Evolutionary conservation across 2,329 filamentous ascomycete genomes (phyloP), one percentile per base, ranked within the genome.

Genomic region (Apiospora arundinis): DNA sequence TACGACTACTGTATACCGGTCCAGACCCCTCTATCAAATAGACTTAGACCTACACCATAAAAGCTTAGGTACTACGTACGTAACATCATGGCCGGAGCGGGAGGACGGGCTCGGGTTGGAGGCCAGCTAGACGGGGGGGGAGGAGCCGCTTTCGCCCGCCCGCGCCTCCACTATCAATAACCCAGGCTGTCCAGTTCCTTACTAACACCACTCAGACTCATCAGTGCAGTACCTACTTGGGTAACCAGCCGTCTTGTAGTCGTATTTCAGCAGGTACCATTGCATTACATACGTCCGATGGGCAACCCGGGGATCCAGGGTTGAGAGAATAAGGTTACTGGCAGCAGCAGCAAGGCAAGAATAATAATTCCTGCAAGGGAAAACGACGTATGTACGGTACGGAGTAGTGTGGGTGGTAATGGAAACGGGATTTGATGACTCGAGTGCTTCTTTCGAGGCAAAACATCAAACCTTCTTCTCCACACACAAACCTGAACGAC

Each of bases 91-190:
- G 56, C 56, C 56, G 32, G 56, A 32, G 32, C 56, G 56, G 56
- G 56, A 63, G n/a, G 56, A 40, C 18, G 32, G 56, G 28, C 42
- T 12, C 18, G 56, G 56, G 28, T 63, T 63, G 56, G 32, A 40
- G 6, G 56, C 52, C 28, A 37, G 52, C 18, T 63, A 63, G 56
- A 63, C 56, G 32, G 18, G 32, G 28, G 28, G 45, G 21, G 2
- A 45, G 42, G 12, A 63, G 56, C 56, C 32, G 56, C 56, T 63
- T 63, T 40, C 28, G 56, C 52, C 52, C 28, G 56, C 52, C 52
- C 52, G 18, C 56, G 40, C 56, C 56, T 63, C 56, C 32, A 63
- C 56, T 63, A 32, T 28, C 56, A 63, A 23, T 14, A n/a, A 23
- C n/a, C 14, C 56, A 40, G 2, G 11, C 32, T n/a, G 28, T 14